phyloP scores from a whole-genome alignment of 2,329 filamentous ascomycete species.

The Pestalotiopsis sp. region DNA sequence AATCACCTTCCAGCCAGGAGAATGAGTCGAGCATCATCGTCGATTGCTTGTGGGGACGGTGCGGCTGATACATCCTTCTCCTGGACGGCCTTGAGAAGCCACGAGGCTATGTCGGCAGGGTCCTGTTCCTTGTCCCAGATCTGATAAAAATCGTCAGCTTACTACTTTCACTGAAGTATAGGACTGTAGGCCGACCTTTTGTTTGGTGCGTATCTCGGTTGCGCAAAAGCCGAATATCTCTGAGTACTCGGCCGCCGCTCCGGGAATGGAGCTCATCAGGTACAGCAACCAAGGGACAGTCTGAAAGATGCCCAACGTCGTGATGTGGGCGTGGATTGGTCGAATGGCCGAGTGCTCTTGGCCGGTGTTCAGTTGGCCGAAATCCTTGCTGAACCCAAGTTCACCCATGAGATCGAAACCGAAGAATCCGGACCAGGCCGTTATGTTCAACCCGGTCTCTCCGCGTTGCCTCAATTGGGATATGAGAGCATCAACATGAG shows the following conservation, averaged over 20 bases:
- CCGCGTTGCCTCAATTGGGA: background rate
- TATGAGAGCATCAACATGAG: background rate
- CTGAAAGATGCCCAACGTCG: slow-evolving; percentile 29
- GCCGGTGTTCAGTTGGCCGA: slow-evolving; percentile 21
- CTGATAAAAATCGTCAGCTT: slow-evolving; percentile 9
- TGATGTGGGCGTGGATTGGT: slow-evolving; percentile 34
- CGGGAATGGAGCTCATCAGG: slow-evolving; percentile 30
- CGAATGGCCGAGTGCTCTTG: slow-evolving; percentile 31
- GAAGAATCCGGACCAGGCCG: slow-evolving; percentile 23
- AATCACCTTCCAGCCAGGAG: slow-evolving; percentile 30
- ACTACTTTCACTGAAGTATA: background rate
- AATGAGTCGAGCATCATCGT: slow-evolving; percentile 32
- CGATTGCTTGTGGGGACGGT: slow-evolving; percentile 27
- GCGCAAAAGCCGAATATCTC: slow-evolving; percentile 31
- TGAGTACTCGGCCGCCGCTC: slow-evolving; percentile 24
- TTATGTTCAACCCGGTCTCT: slow-evolving; percentile 17
- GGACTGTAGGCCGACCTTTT: slow-evolving; percentile 19
- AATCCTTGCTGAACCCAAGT: slow-evolving; percentile 25
- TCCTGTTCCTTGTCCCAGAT: slow-evolving; percentile 24
- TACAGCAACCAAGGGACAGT: slow-evolving; percentile 36
- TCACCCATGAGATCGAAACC: slow-evolving; percentile 27
- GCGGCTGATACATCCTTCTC: slow-evolving; percentile 35
- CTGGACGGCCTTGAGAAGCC: slow-evolving; percentile 37
- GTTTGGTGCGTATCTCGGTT: slow-evolving; percentile 30
- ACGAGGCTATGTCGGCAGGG: slow-evolving; percentile 37